phyloP scores from a whole-genome alignment of 208 protist genomes.

The Wallacemonas rigidus region DNA sequence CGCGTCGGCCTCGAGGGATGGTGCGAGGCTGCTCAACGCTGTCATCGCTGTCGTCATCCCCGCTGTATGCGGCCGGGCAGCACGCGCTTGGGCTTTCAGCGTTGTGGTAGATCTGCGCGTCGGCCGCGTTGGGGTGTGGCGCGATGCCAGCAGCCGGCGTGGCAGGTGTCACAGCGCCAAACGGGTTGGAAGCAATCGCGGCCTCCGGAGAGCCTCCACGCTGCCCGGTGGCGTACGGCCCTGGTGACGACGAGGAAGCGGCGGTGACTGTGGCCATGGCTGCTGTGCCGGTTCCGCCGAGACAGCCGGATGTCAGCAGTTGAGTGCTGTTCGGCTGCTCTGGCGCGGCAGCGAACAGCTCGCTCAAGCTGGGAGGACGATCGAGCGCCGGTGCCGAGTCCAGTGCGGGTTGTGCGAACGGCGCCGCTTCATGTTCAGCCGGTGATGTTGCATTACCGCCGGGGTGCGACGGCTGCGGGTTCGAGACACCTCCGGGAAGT shows the following conservation, averaged over 20 bases:
- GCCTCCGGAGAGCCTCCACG: not conserved
- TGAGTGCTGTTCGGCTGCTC: not conserved
- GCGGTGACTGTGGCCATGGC: not conserved
- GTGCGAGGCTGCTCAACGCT: not conserved
- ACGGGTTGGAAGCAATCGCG: not conserved
- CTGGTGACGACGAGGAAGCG: not conserved
- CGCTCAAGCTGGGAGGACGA: not conserved
- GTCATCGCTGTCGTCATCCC: not conserved
- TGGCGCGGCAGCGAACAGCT: slow-evolving; percentile 2
- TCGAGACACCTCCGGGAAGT: not conserved
- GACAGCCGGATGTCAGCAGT: not conserved
- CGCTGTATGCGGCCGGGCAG: not conserved
- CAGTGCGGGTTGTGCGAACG: no score
- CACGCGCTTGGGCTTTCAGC: not conserved
- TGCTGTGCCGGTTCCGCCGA: not conserved
- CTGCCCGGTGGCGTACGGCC: no score
- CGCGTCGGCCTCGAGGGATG: not conserved
- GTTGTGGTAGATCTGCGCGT: not conserved
- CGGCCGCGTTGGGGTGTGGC: not conserved
- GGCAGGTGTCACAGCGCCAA: not conserved
- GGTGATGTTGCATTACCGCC: no score
- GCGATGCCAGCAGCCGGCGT: not conserved
- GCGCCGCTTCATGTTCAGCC: no score
- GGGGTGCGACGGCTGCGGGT: no score
- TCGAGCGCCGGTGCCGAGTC: not conserved